These are phyloP conservation scores for Aspergillus ochraceus DNA, from an alignment of 2,329 filamentous ascomycete genomes.

Conservation along the genomic window DNA sequence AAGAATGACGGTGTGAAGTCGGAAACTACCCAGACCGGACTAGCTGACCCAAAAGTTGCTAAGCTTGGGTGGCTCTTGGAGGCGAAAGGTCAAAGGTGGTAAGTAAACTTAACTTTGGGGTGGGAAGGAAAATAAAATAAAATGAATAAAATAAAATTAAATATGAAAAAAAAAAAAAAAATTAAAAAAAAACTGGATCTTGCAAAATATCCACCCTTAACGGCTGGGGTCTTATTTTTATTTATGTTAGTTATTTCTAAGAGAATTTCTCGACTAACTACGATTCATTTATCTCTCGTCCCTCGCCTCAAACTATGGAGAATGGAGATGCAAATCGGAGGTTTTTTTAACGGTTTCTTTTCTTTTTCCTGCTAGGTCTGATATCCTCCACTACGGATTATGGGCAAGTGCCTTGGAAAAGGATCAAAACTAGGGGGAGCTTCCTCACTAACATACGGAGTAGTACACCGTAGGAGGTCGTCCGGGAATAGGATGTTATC, in stretches of 20 bases:
- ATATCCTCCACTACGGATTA: neutral
- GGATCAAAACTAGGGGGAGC: neutral
- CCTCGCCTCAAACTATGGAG: neutral
- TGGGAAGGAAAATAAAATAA: neutral
- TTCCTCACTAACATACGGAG: neutral
- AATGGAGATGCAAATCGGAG: constrained; percentile 1
- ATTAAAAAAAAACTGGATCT: neutral
- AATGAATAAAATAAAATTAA: neutral
- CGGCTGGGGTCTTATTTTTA: neutral
- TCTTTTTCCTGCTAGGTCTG: neutral
- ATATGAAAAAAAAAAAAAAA: neutral
- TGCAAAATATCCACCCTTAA: neutral
- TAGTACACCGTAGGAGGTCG: neutral
- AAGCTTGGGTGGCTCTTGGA: constrained; percentile 15
- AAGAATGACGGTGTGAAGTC: constrained; percentile 31
- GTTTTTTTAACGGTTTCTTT: neutral
- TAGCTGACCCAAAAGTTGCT: constrained; percentile 14
- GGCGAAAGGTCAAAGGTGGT: constrained; percentile 2
- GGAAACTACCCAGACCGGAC: constrained; percentile 11
- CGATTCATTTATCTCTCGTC: neutral
- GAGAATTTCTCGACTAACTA: no score
- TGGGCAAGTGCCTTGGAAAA: neutral
- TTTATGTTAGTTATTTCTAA: neutral
- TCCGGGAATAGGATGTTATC: neutral
- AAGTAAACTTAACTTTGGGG: neutral